phyloP scores from a whole-genome alignment of 805 yeast species.

The Lipomyces japonicus region DNA sequence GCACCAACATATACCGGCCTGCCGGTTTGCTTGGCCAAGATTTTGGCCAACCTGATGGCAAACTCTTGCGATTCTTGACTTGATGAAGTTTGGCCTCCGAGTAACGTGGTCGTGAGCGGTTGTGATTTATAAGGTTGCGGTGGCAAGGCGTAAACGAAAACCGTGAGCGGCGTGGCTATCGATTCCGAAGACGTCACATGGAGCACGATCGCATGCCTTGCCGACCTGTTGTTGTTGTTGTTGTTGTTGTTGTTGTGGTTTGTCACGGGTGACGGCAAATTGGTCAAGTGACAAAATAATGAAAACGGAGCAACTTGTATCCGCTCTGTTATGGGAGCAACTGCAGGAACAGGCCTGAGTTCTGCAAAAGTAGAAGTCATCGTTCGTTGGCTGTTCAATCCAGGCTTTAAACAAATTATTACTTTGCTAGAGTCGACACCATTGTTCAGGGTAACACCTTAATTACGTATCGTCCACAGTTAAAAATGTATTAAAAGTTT shows the following conservation, averaged over 20 bases:
- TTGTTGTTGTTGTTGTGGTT: background rate
- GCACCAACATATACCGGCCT: conserved; percentile 27
- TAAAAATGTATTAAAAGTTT: too few species aligned
- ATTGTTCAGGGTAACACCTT: too few species aligned
- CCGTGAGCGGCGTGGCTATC: conserved; percentile 9
- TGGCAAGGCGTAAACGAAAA: conserved; percentile 17
- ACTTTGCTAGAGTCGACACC: too few species aligned
- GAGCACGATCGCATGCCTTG: conserved; percentile 11
- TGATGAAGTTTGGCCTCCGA: conserved; percentile 15
- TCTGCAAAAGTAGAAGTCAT: background rate
- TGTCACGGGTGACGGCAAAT: conserved; percentile 7
- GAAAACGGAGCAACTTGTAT: conserved; percentile 11
- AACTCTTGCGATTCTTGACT: conserved; percentile 19
- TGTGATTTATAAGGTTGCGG: background rate
- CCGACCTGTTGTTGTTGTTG: conserved; percentile 1
- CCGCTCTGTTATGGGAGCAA: conserved; percentile 3
- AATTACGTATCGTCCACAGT: too few species aligned
- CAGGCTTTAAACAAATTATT: too few species aligned
- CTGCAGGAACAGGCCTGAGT: background rate
- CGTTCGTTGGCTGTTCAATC: too few species aligned
- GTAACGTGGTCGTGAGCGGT: conserved; percentile 14
- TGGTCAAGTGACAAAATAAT: conserved; percentile 18
- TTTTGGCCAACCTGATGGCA: conserved; percentile 16
- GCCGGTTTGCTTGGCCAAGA: conserved; percentile 4
- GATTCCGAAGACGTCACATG: conserved; percentile 10